Conservation (phyloP, 2,329 filamentous ascomycete genomes). For the Arthrobotrys musiformis region DNA sequence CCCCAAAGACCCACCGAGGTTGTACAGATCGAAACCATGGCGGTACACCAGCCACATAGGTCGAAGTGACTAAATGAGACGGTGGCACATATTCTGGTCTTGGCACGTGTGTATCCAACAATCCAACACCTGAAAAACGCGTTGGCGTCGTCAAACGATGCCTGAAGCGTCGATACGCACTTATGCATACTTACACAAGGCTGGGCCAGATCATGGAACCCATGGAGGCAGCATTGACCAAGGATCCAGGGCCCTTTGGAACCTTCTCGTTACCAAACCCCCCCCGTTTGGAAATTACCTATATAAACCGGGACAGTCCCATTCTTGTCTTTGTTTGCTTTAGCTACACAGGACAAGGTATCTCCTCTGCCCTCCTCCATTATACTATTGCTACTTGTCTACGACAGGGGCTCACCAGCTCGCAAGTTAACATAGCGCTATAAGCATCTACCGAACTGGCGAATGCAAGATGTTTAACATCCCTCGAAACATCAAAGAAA, state of each 20-base stretch:
- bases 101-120: not conserved
- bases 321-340: too few relatives aligned
- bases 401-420: too few relatives aligned
- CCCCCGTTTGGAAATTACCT: not conserved
- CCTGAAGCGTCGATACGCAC: not conserved
- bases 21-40: too few relatives aligned
- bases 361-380: too few relatives aligned
- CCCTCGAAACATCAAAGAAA: not conserved
- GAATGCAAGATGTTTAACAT: not conserved
- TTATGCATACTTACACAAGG: not conserved
- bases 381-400: too few relatives aligned
- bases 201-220: not conserved
- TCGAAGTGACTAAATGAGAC: too few relatives aligned
- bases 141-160: not conserved
- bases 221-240: not conserved
- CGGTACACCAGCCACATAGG: too few relatives aligned
- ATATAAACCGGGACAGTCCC: not conserved
- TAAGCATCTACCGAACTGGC: not conserved
- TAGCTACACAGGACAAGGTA: too few relatives aligned
- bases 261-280: not conserved
- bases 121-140: not conserved
- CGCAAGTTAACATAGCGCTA: too few relatives aligned
- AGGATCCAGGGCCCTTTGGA: not conserved
- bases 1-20: too few relatives aligned
- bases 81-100: too few relatives aligned